These are phyloP conservation scores for Alternaria atra DNA, from an alignment of 2,329 filamentous ascomycete genomes.

Conservation along the genomic window DNA sequence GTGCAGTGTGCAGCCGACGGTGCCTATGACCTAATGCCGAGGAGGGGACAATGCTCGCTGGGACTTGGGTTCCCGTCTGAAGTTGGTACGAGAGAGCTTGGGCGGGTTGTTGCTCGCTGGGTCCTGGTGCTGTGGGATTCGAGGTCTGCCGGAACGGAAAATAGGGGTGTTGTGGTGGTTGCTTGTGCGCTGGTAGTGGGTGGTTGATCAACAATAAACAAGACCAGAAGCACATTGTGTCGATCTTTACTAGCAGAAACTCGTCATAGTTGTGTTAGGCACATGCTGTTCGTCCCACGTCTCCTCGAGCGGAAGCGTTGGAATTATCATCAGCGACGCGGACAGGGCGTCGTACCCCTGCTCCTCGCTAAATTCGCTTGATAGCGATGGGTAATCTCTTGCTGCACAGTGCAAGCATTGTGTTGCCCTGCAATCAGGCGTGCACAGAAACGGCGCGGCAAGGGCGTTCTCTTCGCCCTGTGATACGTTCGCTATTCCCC, in stretches of 20 bases:
- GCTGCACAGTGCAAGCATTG: constrained; percentile 3
- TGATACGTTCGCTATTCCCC: constrained; percentile 8
- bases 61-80: not conserved
- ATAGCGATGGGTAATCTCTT: constrained; percentile 6
- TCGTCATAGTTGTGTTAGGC: not conserved
- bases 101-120: not conserved
- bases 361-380: not conserved
- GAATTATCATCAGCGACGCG: not conserved
- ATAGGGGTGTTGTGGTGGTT: not conserved
- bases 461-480: constrained; percentile 3
- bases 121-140: constrained; percentile 8
- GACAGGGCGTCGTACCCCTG: not conserved
- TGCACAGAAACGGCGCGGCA: constrained; percentile 12
- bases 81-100: not conserved
- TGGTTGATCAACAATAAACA: constrained; percentile 3
- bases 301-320: not conserved
- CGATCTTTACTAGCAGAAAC: not conserved
- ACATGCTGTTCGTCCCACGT: not conserved
- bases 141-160: constrained; percentile 3
- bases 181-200: not conserved
- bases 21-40: constrained; percentile 10
- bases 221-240: constrained; percentile 1
- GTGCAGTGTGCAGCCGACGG: not conserved
- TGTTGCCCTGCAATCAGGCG: constrained; percentile 8
- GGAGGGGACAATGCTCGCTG: not conserved